A percentile compares a stretch with the other conserved stretches of the same genome.
Evolutionary conservation across 192 early-diverging fungal species (phyloP).

Genomic region (Allomyces macrogynus): DNA sequence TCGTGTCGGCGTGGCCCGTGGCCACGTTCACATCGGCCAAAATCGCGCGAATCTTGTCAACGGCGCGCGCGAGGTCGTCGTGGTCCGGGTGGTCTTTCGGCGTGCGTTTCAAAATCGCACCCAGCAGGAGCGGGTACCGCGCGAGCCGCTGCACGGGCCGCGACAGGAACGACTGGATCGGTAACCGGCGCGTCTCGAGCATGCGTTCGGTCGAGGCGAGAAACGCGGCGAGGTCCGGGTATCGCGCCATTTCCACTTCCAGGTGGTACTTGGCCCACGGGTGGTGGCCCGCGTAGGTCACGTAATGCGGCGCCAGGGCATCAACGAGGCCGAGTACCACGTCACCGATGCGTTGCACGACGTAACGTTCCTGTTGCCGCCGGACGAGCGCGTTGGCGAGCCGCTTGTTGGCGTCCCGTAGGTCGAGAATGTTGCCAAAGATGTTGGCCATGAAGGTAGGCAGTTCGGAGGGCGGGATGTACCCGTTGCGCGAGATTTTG

Average conservation of each 20-base stretch:
- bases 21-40: constrained; percentile 63
- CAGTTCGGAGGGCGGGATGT: constrained; percentile 39
- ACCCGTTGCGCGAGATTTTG: constrained; percentile 30
- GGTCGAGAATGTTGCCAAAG: constrained; percentile 54
- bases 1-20: constrained; percentile 74
- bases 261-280: constrained; percentile 60
- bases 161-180: constrained; percentile 55
- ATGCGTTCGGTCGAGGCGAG: constrained; percentile 29
- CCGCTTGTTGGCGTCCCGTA: constrained; percentile 38
- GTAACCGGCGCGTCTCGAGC: constrained; percentile 4
- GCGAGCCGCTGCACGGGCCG: constrained; percentile 75
- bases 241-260: constrained; percentile 54
- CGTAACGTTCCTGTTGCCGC: constrained; percentile 39
- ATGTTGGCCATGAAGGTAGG: constrained; percentile 53
- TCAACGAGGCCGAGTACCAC: constrained; percentile 49
- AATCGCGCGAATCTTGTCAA: constrained; percentile 49
- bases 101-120: constrained; percentile 64
- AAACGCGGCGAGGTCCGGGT: constrained; percentile 48
- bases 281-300: constrained; percentile 71
- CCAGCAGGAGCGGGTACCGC: constrained; percentile 63
- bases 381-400: constrained; percentile 33
- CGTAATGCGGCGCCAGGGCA: constrained; percentile 50
- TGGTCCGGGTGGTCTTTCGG: constrained; percentile 60
- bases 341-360: constrained; percentile 73
- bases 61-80: constrained; percentile 44